Evolutionary conservation across 306 rosid species (phyloP).

Genomic region (Ziziphus jujuba): DNA sequence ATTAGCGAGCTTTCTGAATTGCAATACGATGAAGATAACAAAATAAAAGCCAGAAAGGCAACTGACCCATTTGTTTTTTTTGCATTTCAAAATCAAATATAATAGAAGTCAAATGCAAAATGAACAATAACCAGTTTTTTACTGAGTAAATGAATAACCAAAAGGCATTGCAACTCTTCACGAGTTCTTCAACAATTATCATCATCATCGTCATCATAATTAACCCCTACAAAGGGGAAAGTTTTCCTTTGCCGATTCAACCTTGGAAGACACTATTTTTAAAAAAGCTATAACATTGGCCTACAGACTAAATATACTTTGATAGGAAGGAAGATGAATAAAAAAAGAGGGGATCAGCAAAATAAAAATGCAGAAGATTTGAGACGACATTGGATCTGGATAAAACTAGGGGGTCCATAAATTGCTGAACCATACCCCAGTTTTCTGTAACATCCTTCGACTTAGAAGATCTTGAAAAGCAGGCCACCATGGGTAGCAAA

Average conservation of each 20-base stretch:
- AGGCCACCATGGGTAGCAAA: slow-evolving; percentile 93
- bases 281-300: slow-evolving; percentile 6
- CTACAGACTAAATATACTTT: slow-evolving; percentile 27
- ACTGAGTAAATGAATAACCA: no score
- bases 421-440: slow-evolving; percentile 16
- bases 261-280: slow-evolving; percentile 6
- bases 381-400: slow-evolving; percentile 2
- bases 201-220: slow-evolving; percentile 27
- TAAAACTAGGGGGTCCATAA: background rate
- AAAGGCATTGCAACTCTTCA: no score
- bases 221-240: slow-evolving; percentile 35
- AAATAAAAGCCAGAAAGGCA: background rate
- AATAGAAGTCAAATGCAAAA: no score
- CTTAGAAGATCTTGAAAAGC: slow-evolving; percentile 72
- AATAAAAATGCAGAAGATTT: background rate
- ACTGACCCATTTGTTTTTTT: no score
- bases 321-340: background rate
- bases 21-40: background rate
- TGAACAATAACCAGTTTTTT: no score
- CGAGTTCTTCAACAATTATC: slow-evolving; percentile 21
- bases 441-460: background rate
- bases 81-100: no score
- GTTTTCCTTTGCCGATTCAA: slow-evolving; percentile 28
- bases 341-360: background rate
- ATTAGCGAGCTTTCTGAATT: no score